phyloP scores from a whole-genome alignment of 2,329 filamentous ascomycete genomes.

The Lithohypha guttulata region DNA sequence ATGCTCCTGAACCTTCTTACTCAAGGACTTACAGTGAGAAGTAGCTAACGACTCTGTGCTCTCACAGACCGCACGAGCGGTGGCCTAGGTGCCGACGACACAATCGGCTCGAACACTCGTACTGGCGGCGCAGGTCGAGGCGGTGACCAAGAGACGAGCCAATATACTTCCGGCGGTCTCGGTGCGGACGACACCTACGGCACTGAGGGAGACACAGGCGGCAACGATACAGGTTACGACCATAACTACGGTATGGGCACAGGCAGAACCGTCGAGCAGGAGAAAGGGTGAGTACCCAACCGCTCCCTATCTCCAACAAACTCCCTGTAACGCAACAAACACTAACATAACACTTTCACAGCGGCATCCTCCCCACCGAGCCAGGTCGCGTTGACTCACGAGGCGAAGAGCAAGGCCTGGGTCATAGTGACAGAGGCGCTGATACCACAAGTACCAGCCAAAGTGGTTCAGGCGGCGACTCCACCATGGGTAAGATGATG shows the following conservation, averaged over 20 bases:
- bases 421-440: constrained; percentile 5
- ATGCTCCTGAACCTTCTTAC: not conserved
- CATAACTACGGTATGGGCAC: constrained; percentile 13
- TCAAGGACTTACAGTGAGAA: too few relatives aligned
- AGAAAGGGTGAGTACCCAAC: constrained; percentile 4
- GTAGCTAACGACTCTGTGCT: too few relatives aligned
- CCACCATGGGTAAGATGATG: constrained; percentile 23
- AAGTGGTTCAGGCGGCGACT: constrained; percentile 18
- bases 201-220: constrained; percentile 11
- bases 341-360: not conserved
- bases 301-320: too few relatives aligned
- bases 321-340: not conserved
- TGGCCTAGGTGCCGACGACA: constrained; percentile 15
- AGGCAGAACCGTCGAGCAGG: constrained; percentile 15
- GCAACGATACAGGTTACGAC: not conserved
- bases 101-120: constrained; percentile 13
- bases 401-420: not conserved
- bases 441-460: constrained; percentile 8
- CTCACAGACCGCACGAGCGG: constrained; percentile 12
- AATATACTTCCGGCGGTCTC: constrained; percentile 10
- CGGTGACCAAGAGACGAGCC: constrained; percentile 6
- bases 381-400: not conserved
- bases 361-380: not conserved
- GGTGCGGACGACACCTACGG: constrained; percentile 17
- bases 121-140: constrained; percentile 12